Base-by-base conservation (phyloP, 2,329 filamentous ascomycete species). In the Lachnellula suecica region DNA sequence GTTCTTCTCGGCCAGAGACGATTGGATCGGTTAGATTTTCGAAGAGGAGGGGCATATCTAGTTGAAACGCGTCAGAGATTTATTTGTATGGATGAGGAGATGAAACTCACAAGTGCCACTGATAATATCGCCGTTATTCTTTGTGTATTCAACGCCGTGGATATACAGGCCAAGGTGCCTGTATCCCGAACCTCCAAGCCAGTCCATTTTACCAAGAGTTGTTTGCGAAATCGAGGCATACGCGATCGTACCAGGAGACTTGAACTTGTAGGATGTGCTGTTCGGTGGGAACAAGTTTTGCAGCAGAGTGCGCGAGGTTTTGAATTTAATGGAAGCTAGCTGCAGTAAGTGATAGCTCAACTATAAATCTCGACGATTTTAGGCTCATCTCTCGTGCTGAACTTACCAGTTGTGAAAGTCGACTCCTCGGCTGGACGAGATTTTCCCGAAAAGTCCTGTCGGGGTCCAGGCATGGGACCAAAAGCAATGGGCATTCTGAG, bases 1-100 rank as follows among this genome's bases (percentile, higher is more conserved):
- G 69, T 59, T 82, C 80, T 44, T 83, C 80, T 2, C 79, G 66
- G 0, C 79, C 70, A 2, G 77, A 79, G 0, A 85, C 63, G 40
- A 87, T 84, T 0, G 83, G 79, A 56, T 87, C 83, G 0, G 81
- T 70, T 2, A 81, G 81, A 63, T 46, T 70, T 76, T 87, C 83
- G 56, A 87, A 81, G 66, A 83, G 67, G 1, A 83, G 63, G 0
- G 79, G 76, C 52, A 82, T 67, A 56, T 78, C 40, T 43, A n/a
- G 22, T 25, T 17, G 6, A 24, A 6, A 25, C 2, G 6, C 13
- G 11, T 43, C 4, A 43, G 22, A 25, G 11, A 25, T 13, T 43
- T 25, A 9, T 23, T 43, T n/a, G 22, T 8, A 5, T 7, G 17
- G 6, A 25, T 6, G 6, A 13, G 13, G 37, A 19, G 19, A 11